Evolutionary conservation across 176 grass and related monocot species (phyloP).

Genomic region (Leersia perrieri): DNA sequence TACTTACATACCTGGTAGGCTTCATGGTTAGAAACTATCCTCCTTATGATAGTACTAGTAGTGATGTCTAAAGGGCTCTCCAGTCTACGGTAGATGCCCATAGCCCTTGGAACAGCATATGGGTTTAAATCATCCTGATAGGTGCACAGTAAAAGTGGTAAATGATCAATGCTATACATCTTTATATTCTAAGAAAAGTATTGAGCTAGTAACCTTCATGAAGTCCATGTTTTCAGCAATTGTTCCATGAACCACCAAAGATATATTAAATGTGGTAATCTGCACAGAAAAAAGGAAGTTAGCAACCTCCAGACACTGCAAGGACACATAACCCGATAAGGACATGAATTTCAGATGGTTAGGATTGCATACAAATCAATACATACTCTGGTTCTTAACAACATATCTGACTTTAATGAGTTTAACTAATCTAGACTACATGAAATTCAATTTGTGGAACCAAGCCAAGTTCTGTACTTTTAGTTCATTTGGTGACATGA

Average conservation of each 20-base stretch:
- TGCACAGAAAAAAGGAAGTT: slow-evolving; percentile 35
- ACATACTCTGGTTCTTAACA: slow-evolving; percentile 1
- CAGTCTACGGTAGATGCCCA: slow-evolving; percentile 71
- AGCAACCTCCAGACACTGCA: neutral
- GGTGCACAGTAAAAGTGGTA: neutral
- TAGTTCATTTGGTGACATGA: neutral
- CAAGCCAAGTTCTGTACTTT: neutral
- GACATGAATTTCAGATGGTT: neutral
- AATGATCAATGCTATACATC: slow-evolving; percentile 14
- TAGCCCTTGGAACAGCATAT: slow-evolving; percentile 77
- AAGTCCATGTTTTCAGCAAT: slow-evolving; percentile 90
- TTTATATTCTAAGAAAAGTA: slow-evolving; percentile 1
- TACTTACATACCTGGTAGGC: slow-evolving; percentile 87
- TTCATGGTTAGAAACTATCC: slow-evolving; percentile 98
- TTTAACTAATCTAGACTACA: slow-evolving; percentile 8
- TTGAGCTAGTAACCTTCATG: slow-evolving; percentile 36
- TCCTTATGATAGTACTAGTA: slow-evolving; percentile 94
- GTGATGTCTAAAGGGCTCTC: slow-evolving; percentile 85
- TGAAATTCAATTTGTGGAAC: neutral
- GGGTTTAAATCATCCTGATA: slow-evolving; percentile 79
- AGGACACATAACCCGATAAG: neutral
- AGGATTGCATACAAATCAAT: neutral
- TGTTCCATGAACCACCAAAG: slow-evolving; percentile 71
- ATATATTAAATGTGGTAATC: slow-evolving; percentile 92
- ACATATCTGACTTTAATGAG: slow-evolving; percentile 14